Base-by-base conservation (phyloP, 2,329 filamentous ascomycete species). In the Claviceps africana region DNA sequence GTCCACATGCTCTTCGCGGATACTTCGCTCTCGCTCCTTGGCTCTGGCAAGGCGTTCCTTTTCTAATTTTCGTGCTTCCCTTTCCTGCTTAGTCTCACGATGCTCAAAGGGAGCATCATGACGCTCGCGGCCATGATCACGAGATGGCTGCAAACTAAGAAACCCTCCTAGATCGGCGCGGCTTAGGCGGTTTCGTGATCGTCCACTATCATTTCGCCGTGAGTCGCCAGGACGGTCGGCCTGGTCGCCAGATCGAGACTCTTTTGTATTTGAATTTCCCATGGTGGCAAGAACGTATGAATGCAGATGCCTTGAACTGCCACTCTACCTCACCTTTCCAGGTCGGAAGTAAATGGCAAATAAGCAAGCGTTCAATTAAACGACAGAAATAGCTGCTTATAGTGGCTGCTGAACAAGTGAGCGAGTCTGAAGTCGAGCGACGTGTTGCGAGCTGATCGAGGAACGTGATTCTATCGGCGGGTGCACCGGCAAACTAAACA, bases 1-100 rank as follows among this genome's bases (percentile, higher is more conserved):
- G 67, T 98, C 93, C 3, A 97, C 86, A 65, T 90, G 82, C 65
- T 98, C 93, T 61, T 96, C 90, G 57, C 76, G 82, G 71, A 97
- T 82, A 63, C 93, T 98, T 58, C 86, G 79, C 67, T 95, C 90
- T 47, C 93, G 81, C 66, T 98, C 93, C 65, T 88, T 88, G 44
- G 85, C 70, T 53, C 93, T 77, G 39, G 79, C 76, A 17, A 78
- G 72, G 46, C 88, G 82, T 66, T 97, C 91, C 62, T 82, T 85
- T 66, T 96, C 91, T 52, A 88, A 71, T 56, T 84, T 86, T 56
- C 91, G 79, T 21, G 88, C 88, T 65, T 98, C 93, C 43, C 88
- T 80, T 69, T 97, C 93, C 60, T 91, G 87, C 64, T 85, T 90
- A 8, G 89, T 96, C 70, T 97, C 91, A 54, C 88, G 80, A 53